Percentiles rank a stretch among this genome's conserved stretches.
Evolutionary conservation across 768 basidiomycete genomes (phyloP).

Genomic region (Pseudohyphozyma bogoriensis): DNA sequence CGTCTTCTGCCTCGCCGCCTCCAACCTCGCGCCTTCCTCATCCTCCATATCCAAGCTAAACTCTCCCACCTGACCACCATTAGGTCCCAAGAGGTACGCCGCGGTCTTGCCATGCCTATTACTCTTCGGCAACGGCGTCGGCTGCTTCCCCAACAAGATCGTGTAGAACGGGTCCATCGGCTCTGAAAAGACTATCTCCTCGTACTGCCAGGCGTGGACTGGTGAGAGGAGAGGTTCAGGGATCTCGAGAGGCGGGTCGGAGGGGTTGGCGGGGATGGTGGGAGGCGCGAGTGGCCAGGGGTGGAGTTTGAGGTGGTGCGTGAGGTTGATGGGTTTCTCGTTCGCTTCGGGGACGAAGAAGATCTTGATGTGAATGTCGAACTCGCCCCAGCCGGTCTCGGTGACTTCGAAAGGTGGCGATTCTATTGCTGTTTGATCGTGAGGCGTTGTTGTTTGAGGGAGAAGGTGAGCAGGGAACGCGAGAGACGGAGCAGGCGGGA

Average conservation of each 20-base stretch:
- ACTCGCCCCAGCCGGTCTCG: conserved; percentile 99
- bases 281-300: conserved; percentile 51
- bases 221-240: conserved; percentile 26
- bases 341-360: conserved; percentile 79
- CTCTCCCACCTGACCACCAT: conserved; percentile 54
- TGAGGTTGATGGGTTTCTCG: conserved; percentile 77
- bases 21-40: conserved; percentile 70
- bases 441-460: no score
- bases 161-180: conserved; percentile 79
- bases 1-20: conserved; percentile 61
- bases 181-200: conserved; percentile 92
- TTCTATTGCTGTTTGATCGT: conserved; percentile 74
- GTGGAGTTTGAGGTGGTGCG: conserved; percentile 92
- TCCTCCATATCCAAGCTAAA: conserved; percentile 76
- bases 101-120: no score
- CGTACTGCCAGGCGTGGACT: conserved; percentile 97
- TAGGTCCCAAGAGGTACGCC: conserved; percentile 37
- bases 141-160: conserved; percentile 67
- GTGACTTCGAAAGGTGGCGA: conserved; percentile 89
- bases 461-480: neutral
- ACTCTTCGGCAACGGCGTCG: conserved; percentile 57
- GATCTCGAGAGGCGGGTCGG: conserved; percentile 6
- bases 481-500: neutral
- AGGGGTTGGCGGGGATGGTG: neutral
- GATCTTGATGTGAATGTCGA: conserved; percentile 86